Conservation (phyloP, 306 rosid genomes). For the Sesbania bispinosa region DNA sequence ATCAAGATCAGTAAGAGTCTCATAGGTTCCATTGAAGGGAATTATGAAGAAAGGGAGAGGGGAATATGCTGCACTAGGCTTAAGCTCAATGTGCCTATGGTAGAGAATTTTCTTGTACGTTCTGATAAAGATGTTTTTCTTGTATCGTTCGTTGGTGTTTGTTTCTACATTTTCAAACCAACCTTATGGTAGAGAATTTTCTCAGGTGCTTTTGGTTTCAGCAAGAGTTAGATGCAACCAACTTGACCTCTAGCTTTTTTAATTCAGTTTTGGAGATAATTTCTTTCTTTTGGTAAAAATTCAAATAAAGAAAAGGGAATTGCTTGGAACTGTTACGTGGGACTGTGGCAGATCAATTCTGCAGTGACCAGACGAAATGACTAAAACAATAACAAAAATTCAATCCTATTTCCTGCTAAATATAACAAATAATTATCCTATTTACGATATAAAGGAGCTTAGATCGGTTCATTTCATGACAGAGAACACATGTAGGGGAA, state of each 20-base stretch:
- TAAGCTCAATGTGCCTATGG: background rate
- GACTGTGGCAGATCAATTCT: no score
- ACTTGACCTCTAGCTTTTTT: slow-evolving; percentile 39
- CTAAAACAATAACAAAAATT: no score
- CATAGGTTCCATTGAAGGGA: slow-evolving; percentile 38
- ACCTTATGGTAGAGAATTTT: slow-evolving; percentile 24
- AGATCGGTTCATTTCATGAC: background rate
- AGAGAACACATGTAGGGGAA: background rate
- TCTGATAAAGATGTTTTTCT: slow-evolving; percentile 20
- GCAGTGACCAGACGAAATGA: no score
- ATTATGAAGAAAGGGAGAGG: slow-evolving; percentile 2
- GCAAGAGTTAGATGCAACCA: slow-evolving; percentile 70
- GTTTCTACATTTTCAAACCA: slow-evolving; percentile 51
- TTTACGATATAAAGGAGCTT: background rate
- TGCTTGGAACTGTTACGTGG: background rate
- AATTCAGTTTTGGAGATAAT: background rate
- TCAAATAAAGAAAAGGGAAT: background rate
- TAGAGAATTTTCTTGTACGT: no score
- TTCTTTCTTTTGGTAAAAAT: slow-evolving; percentile 13
- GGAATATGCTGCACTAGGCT: background rate
- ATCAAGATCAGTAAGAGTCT: slow-evolving; percentile 21
- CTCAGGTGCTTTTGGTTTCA: slow-evolving; percentile 24
- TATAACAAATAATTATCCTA: no score
- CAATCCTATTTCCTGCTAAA: no score
- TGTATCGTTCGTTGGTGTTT: slow-evolving; percentile 17